Evolutionary conservation across 139 green algal genomes (phyloP).

Genomic region (Marvania coccoides): DNA sequence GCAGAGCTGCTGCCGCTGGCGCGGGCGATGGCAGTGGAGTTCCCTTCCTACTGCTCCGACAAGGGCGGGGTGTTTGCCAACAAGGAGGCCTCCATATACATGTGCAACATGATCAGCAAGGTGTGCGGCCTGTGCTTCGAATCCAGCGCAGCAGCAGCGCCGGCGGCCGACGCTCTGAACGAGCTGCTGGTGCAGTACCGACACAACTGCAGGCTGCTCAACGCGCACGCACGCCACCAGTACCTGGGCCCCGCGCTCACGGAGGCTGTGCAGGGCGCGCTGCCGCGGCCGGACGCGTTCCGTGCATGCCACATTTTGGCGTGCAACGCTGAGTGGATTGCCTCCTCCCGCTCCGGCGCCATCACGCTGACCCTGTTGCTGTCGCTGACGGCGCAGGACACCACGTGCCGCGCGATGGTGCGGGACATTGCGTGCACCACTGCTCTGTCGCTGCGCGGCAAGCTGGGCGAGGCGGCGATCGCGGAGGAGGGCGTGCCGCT

Average conservation of each 20-base stretch:
- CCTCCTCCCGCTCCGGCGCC: background rate
- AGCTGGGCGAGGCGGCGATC: constrained; percentile 3
- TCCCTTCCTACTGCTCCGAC: too few relatives aligned
- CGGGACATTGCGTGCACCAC: constrained; percentile 7
- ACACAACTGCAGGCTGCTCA: too few relatives aligned
- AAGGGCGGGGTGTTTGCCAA: too few relatives aligned
- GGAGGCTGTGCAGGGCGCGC: background rate
- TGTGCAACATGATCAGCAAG: too few relatives aligned
- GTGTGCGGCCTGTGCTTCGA: too few relatives aligned
- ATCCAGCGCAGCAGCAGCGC: too few relatives aligned
- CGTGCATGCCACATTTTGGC: background rate
- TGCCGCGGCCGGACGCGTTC: background rate
- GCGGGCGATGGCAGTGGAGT: background rate
- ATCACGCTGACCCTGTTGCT: constrained; percentile 2
- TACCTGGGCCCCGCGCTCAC: background rate
- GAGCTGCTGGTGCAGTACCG: too few relatives aligned
- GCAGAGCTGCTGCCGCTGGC: background rate
- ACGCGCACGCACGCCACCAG: background rate
- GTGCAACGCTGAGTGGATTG: background rate
- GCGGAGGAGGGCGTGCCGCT: background rate
- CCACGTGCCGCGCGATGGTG: background rate
- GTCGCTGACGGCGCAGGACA: background rate
- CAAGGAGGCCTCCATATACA: too few relatives aligned
- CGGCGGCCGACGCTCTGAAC: too few relatives aligned
- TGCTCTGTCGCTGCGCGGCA: constrained; percentile 4